Evolutionary conservation across 106 monocot species (phyloP).

Genomic region (Xerophyta viscosa): DNA sequence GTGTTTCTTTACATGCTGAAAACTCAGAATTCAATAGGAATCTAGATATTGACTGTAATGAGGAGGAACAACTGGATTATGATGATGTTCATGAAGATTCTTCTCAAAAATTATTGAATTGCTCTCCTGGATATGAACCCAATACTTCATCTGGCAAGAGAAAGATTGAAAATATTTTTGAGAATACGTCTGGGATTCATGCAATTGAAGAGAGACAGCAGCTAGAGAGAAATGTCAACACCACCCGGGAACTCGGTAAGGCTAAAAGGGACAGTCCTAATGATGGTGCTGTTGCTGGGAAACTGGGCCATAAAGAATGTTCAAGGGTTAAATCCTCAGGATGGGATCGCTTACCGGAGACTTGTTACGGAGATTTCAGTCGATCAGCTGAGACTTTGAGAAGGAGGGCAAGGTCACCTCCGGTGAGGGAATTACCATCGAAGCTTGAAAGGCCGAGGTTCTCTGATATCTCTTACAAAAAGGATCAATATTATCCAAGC

Average conservation of each 20-base stretch:
- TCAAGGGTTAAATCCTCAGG: constrained; percentile 47
- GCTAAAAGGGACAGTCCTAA: not conserved
- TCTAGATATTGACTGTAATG: constrained; percentile 3
- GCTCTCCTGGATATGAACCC: constrained; percentile 8
- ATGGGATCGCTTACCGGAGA: constrained; percentile 68
- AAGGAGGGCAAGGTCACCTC: constrained; percentile 9
- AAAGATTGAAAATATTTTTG: not conserved
- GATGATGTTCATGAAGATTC: constrained; percentile 8
- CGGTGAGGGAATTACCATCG: constrained; percentile 27
- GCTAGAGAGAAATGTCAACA: constrained; percentile 1
- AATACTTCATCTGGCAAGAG: constrained; percentile 16
- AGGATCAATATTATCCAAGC: constrained; percentile 28
- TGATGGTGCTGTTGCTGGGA: constrained; percentile 16
- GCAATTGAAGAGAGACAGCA: constrained; percentile 6
- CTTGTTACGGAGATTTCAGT: constrained; percentile 3
- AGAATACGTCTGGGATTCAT: constrained; percentile 1
- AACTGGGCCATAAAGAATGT: constrained; percentile 4
- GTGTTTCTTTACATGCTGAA: constrained; percentile 7
- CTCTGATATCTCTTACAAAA: constrained; percentile 26
- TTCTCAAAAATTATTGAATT: constrained; percentile 10
- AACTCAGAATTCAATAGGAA: constrained; percentile 2
- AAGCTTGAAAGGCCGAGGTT: constrained; percentile 28
- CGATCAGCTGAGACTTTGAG: constrained; percentile 9
- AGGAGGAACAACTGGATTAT: constrained; percentile 2
- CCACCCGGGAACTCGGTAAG: not conserved